Evolutionary conservation across 2,329 filamentous ascomycete genomes (phyloP), one percentile per base, ranked within the genome.

Genomic region (Hymenoscyphus occultus): DNA sequence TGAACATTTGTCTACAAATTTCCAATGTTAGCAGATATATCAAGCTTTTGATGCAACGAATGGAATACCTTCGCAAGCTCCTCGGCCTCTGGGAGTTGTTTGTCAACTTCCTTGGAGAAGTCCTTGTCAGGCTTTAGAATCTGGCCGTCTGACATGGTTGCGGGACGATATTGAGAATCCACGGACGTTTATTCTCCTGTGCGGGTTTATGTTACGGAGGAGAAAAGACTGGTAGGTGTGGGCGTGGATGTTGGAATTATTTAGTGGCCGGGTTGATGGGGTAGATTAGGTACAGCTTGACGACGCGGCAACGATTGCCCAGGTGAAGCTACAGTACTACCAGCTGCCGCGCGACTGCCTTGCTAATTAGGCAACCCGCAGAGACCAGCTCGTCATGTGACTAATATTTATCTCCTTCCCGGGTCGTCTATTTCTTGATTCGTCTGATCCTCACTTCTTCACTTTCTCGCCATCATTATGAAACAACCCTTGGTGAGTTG

Each of bases 81-180:
- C 83, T 98, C 88, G 66, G 93, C 92, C 80, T 97, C 93, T 60
- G 92, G 91, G 72, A 99, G 88, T 80, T 92, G 87, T 81, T 90
- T 87, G 83, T 98, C 93, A 75, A 92, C 92, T 80, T 98, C 93
- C 82, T 97, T 96, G 76, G 91, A 90, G 86, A 91, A 97, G 88
- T 99, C 95, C 90, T 96, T 97, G 84, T 99, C 95, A 76, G 94
- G 92, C 70, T 78, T 79, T 61, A 74, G 68, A 58, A 78, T 70
- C 62, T 68, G 67, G 69, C 71, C 75, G 56, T 74, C 73, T 13
- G 76, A 76, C 76, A 76, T 76, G 54, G 28, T 39, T 22, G 32
- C 45, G 60, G 28, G 28, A 31, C 22, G 7, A 3, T n/a, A 12
- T 40, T 14, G 16, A 16, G n/a, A 14, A 39, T 51, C 7, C 32